Base-by-base conservation (phyloP, 192 early-diverging fungal species). In the Podila minutissima region DNA sequence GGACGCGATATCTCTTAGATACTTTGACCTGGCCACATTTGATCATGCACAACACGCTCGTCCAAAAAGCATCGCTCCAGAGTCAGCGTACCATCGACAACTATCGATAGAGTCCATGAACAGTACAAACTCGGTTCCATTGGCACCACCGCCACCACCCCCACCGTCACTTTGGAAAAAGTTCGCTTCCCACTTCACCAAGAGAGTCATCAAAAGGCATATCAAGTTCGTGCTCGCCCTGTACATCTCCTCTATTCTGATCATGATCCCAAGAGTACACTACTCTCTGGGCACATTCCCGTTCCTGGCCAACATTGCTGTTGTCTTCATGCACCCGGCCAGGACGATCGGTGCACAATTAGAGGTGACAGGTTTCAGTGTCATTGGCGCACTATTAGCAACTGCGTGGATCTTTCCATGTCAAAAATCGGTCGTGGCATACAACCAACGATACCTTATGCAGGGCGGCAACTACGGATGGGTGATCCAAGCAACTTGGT, bases 321-420 rank as follows among this genome's bases (percentile, higher is more conserved):
- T 78, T 6, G 64, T 86, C 26, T 83, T 83, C 51, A 81, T 75
- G 22, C 84, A 86, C 28, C 84, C 84, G 2, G 84, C 72, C 5
- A 57, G 84, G 60, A 83, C 75, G 0, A 73, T 84, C 64, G 86
- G 86, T 3, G 79, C 86, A 37, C 83, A 85, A 59, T 29, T 87
- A 1, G 86, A 87, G 24, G 83, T 84, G 1, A 87, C 86, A 0
- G 46, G 83, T 1, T 83, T 81, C 7, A 59, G 72, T 8, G 58
- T 82, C 3, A 41, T 87, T 10, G 86, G 86, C 19, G 63, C 79
- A 13, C 35, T 74, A 13, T 24, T 72, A 2, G 83, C 83, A 19
- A 64, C 84, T 4, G 38, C 51, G 4, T 84, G 70, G 72, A 69
- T 82, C 29, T 62, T 74, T 15, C 79, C 81, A 1, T 82, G 67